A percentile compares a stretch with the other conserved stretches of the same genome.
These are phyloP conservation scores for Sclerospora graminicola DNA, from an alignment of 352 stramenopile species.

Conservation along the genomic window DNA sequence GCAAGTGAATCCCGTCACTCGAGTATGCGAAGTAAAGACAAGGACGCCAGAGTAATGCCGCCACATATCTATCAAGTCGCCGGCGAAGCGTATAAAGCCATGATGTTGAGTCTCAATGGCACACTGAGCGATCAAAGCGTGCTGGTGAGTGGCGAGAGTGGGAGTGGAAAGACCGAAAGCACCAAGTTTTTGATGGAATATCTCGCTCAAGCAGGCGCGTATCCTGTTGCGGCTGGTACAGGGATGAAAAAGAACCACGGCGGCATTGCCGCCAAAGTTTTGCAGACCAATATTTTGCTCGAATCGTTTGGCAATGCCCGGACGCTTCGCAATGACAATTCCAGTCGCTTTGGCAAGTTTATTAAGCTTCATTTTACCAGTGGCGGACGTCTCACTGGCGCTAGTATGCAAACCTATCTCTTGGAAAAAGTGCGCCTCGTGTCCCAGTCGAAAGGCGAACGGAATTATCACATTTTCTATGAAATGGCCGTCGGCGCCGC, in stretches of 20 bases:
- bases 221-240: conserved; percentile 9
- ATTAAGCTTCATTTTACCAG: conserved; percentile 86
- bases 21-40: conserved; percentile 17
- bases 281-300: conserved; percentile 86
- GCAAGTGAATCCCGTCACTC: conserved; percentile 40
- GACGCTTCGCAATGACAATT: conserved; percentile 86
- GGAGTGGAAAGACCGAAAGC: conserved; percentile 83
- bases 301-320: conserved; percentile 86
- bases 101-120: conserved; percentile 54
- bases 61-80: conserved; percentile 84
- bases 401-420: conserved; percentile 89
- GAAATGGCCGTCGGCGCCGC: conserved; percentile 63
- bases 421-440: conserved; percentile 90
- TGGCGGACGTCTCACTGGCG: conserved; percentile 58
- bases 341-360: conserved; percentile 88
- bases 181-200: conserved; percentile 88
- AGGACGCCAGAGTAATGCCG: conserved; percentile 25
- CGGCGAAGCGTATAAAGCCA: conserved; percentile 69
- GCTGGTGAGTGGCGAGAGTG: conserved; percentile 78
- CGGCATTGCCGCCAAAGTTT: conserved; percentile 81
- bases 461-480: conserved; percentile 86
- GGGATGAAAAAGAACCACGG: conserved; percentile 19
- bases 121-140: conserved; percentile 68
- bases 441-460: conserved; percentile 68
- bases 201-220: conserved; percentile 62